Evolutionary conservation across 1,139 yeast genomes (phyloP), one percentile per base, ranked within the genome.

Genomic region (Kurtzmaniella quercitrusa): DNA sequence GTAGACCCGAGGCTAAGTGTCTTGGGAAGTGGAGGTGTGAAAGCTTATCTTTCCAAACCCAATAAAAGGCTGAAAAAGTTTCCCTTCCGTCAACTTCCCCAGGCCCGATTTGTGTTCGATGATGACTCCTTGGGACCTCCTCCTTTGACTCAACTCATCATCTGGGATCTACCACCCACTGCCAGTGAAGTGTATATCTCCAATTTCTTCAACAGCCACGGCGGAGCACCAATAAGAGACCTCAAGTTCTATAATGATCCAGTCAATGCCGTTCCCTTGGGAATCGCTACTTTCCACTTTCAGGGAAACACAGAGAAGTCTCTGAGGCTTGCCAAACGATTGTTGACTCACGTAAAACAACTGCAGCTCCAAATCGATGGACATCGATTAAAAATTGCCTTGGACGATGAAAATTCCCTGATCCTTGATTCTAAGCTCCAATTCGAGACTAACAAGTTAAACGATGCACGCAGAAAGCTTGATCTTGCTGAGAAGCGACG

Each of bases 261-360:
- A 1, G 70, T 73, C 16, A 82, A 86, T 43, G 96, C 91, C 2
- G 86, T 85, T 18, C 93, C 95, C 0, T 63, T 90, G 41, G 95
- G 96, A 3, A 68, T 89, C 29, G 86, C 85, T 39, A 68, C 81
- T 17, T 70, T 89, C 44, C 70, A 75, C 45, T 90, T 78, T 62
- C 80, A 74, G 45, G 91, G 91, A 2, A 67, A 70, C 17, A 55
- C 70, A 2, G 84, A 79, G 41, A 66, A 68, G 45, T 78, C 93
- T 1, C 79, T 79, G 55, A 63, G 59, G 37, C 53, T 64, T 18
- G 77, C 77, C 12, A 63, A 62, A 39, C 59, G 58, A 40, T 59
- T 73, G 23, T 58, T 72, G 7, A 49, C 54, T 21, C 58, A 54
- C 3, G 56, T 70, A 11, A 59, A 58, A 39, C 24, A 51, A 1